Percentiles rank a stretch among this genome's conserved stretches.
phyloP scores from a whole-genome alignment of 2,329 filamentous ascomycete species.

The Paraphoma sp. region DNA sequence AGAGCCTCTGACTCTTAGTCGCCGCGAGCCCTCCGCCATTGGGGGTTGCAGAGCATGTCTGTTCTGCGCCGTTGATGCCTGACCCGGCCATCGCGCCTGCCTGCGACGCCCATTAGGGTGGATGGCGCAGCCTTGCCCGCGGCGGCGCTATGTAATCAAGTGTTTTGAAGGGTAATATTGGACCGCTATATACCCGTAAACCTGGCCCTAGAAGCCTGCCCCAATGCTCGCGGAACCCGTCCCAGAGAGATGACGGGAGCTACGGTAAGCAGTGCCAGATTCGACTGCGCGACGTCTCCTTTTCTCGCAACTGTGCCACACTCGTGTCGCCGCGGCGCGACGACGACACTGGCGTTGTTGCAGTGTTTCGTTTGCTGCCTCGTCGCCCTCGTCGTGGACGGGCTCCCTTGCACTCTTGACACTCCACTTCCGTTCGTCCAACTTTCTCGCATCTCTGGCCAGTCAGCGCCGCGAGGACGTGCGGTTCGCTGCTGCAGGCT shows the following conservation, averaged over 20 bases:
- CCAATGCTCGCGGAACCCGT: background rate
- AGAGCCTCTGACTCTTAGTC: constrained; percentile 14
- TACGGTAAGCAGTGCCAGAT: constrained; percentile 13
- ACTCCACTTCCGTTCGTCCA: constrained; percentile 14
- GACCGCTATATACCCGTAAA: constrained; percentile 31
- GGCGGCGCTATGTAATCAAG: background rate
- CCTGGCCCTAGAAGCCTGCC: constrained; percentile 4
- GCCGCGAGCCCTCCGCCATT: background rate
- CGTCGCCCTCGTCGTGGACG: background rate
- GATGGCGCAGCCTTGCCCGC: background rate
- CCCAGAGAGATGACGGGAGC: constrained; percentile 9
- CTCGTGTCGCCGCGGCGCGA: constrained; percentile 3
- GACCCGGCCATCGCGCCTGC: constrained; percentile 6
- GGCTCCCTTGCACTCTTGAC: constrained; percentile 5
- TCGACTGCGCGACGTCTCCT: constrained; percentile 4
- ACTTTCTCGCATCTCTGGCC: constrained; percentile 15
- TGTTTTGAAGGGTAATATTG: constrained; percentile 13
- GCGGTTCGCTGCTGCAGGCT: constrained; percentile 28
- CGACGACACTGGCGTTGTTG: constrained; percentile 11
- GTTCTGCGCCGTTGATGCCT: constrained; percentile 18
- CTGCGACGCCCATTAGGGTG: constrained; percentile 1
- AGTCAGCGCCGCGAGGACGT: constrained; percentile 8
- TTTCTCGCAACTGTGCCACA: constrained; percentile 28
- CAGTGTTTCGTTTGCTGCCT: constrained; percentile 21
- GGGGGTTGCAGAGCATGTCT: background rate